Evolutionary conservation across 108 stramenopile genomes (phyloP), one percentile per base, ranked within the genome.

Genomic region (Skeletonema grethae): DNA sequence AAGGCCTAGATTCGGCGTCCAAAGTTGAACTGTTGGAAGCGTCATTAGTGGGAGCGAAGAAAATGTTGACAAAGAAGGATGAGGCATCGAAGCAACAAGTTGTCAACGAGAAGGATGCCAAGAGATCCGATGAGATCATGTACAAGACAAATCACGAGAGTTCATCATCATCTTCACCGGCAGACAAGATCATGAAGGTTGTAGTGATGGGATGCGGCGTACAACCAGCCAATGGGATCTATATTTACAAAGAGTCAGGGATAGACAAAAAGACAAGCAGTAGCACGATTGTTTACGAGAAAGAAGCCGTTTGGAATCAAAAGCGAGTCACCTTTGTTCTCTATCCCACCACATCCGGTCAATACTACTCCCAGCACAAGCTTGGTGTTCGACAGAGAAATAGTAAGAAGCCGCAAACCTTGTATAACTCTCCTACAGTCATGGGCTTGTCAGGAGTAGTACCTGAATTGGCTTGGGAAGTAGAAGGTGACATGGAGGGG

Each of bases 341-440:
- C 1, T 64, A 57, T 8, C 69, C 76, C 7, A 34, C 43, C 25
- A 65, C 61, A 1, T 34, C 69, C 2, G 76, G 76, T 3, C 66
- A 77, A 35, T 77, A 65, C 50, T 77, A 77, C 57, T 34, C 57
- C 12, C 76, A 77, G 31, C 70, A 77, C 69, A 77, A 77, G 48
- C n/a, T 77, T 18, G 62, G 45, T 15, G 58, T 77, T n/a, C 29
- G 63, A 38, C 59, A 25, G 11, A 39, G 35, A 3, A 50, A 71
- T 12, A 39, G 57, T 20, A 9, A 69, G 57, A 25, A 53, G n/a
- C 58, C 61, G 16, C 48, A 30, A 31, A 55, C 64, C 22, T 65
- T 77, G 63, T 77, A 77, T 31, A 77, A 63, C 46, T 70, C 69
- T 30, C 76, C 76, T 20, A 77, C 63, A 20, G 61, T 70, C 25